Percentiles rank a stretch among this genome's conserved stretches.
Evolutionary conservation across 345 rosid species (phyloP).

Genomic region (Firmiana major): DNA sequence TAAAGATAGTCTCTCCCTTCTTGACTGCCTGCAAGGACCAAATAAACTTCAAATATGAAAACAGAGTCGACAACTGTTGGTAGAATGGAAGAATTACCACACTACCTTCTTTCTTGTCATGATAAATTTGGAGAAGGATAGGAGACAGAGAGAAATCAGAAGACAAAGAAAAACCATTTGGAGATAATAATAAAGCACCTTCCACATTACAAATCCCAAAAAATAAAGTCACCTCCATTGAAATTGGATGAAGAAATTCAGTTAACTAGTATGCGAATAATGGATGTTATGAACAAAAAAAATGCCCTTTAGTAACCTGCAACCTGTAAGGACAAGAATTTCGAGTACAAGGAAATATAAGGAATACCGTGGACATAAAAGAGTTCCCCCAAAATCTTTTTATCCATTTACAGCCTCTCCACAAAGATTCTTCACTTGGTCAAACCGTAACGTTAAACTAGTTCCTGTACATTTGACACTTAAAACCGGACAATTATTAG

Average conservation of each 20-base stretch:
- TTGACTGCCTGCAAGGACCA: conserved; percentile 57
- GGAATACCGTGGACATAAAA: not conserved
- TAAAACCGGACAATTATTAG: not conserved
- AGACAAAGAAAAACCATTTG: not conserved
- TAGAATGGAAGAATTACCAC: not conserved
- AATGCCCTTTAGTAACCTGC: not conserved
- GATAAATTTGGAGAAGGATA: not conserved
- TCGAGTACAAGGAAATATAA: not conserved
- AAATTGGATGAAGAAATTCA: not conserved
- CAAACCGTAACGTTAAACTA: conserved; percentile 10
- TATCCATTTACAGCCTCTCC: not conserved
- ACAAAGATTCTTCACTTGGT: not conserved
- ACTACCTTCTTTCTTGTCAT: not conserved
- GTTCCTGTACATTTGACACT: not conserved
- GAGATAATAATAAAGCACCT: not conserved
- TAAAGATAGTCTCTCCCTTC: conserved; percentile 61
- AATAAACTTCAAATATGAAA: not conserved
- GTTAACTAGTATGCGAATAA: not conserved
- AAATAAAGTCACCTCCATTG: not conserved
- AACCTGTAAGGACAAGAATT: not conserved
- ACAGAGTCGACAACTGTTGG: not conserved
- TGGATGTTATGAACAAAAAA: not conserved
- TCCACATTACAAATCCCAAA: not conserved
- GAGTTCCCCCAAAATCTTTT: not conserved
- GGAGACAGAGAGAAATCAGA: not conserved